Evolutionary conservation across 1,139 yeast species (phyloP).

Genomic region (Eremothecium gossypii): DNA sequence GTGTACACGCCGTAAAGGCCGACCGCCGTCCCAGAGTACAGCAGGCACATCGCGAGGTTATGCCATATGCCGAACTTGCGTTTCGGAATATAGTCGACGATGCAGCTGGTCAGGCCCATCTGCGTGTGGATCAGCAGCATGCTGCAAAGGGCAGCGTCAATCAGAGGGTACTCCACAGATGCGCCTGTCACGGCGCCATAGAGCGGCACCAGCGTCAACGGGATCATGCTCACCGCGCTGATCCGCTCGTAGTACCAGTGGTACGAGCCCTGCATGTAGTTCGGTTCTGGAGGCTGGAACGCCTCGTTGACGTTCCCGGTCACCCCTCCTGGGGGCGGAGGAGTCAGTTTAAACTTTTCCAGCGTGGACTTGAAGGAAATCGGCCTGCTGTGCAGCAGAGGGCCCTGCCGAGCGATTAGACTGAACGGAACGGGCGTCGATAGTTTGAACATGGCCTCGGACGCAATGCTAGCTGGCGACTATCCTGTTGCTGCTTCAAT

Average conservation of each 20-base stretch:
- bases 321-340: slow-evolving; percentile 62
- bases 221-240: slow-evolving; percentile 60
- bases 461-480: too few species aligned
- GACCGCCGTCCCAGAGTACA: slow-evolving; percentile 62
- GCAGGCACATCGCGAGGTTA: slow-evolving; percentile 49
- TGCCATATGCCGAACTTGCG: slow-evolving; percentile 74
- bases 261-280: slow-evolving; percentile 65
- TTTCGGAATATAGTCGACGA: slow-evolving; percentile 79
- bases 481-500: too few species aligned
- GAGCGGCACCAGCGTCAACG: slow-evolving; percentile 65
- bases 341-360: slow-evolving; percentile 39
- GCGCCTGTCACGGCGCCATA: slow-evolving; percentile 38
- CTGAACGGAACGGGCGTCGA: not conserved
- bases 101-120: slow-evolving; percentile 77
- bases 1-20: slow-evolving; percentile 76
- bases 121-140: slow-evolving; percentile 64
- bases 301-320: slow-evolving; percentile 78
- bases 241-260: slow-evolving; percentile 84
- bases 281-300: slow-evolving; percentile 50
- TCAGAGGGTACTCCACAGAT: slow-evolving; percentile 46
- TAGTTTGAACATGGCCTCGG: not conserved
- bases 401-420: not conserved
- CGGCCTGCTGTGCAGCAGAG: slow-evolving; percentile 7
- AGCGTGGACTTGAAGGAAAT: slow-evolving; percentile 38
- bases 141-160: slow-evolving; percentile 62